A percentile compares a stretch with the other conserved stretches of the same genome.
Evolutionary conservation across 768 basidiomycete genomes (phyloP).

Genomic region (Austroboletus festivus): DNA sequence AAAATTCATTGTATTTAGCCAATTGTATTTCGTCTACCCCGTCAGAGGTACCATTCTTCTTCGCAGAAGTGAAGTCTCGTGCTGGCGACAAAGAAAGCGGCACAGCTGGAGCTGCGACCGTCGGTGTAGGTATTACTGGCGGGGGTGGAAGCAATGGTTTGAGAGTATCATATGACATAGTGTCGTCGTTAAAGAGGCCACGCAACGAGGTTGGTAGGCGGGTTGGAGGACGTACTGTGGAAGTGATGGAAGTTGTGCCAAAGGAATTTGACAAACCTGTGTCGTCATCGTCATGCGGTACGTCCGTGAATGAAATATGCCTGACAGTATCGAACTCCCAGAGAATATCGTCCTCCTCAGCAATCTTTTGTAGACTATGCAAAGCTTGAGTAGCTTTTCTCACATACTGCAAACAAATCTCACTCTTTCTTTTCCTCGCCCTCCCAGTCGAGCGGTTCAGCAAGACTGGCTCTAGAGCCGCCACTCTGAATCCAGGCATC

Average conservation of each 20-base stretch:
- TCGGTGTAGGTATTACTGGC: constrained; percentile 25
- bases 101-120: constrained; percentile 23
- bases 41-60: constrained; percentile 31
- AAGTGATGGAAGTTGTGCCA: constrained; percentile 23
- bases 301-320: constrained; percentile 34
- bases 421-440: constrained; percentile 60
- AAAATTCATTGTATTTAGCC: constrained; percentile 49
- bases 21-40: constrained; percentile 39
- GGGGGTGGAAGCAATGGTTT: constrained; percentile 37
- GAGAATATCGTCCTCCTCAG: constrained; percentile 35
- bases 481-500: constrained; percentile 67
- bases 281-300: constrained; percentile 25
- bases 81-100: constrained; percentile 36
- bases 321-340: constrained; percentile 82
- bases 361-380: constrained; percentile 20
- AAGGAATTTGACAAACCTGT: constrained; percentile 11
- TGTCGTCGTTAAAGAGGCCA: constrained; percentile 67
- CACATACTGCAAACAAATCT: constrained; percentile 1
- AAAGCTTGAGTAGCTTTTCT: constrained; percentile 6
- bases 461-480: constrained; percentile 75
- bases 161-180: constrained; percentile 38
- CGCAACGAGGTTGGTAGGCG: constrained; percentile 76
- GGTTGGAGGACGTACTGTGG: constrained; percentile 53
- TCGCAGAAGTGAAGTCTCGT: constrained; percentile 32
- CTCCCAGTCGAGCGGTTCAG: constrained; percentile 70